Evolutionary conservation across 768 basidiomycete genomes (phyloP).

Genomic region (Lactarius indigo): DNA sequence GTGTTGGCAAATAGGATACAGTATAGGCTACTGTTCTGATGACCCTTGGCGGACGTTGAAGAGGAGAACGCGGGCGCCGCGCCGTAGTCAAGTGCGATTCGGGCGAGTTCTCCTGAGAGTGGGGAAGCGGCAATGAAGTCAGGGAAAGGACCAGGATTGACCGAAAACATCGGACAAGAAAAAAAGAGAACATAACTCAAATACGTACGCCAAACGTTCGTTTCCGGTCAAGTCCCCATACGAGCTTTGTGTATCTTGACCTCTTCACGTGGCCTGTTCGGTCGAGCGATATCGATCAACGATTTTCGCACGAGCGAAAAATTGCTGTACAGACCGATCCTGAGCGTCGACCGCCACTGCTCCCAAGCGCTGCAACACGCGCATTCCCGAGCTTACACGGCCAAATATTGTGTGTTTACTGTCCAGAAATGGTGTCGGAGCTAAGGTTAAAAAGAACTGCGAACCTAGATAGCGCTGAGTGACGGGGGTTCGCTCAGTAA

Average conservation of each 20-base stretch:
- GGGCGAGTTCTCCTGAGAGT: not conserved
- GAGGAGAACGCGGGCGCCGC: not conserved
- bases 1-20: not conserved
- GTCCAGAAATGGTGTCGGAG: constrained; percentile 80
- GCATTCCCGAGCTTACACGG: constrained; percentile 86
- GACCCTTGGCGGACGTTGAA: not conserved
- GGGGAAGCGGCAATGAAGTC: not conserved
- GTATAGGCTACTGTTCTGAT: not conserved
- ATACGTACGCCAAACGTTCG: not conserved
- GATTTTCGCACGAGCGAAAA: not conserved
- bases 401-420: constrained; percentile 90
- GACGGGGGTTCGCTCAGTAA: constrained; percentile 15
- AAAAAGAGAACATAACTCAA: not conserved
- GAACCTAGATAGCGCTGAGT: constrained; percentile 57
- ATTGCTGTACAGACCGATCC: constrained; percentile 57
- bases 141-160: not conserved
- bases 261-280: constrained; percentile 59
- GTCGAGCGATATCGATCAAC: constrained; percentile 5
- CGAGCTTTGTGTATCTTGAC: constrained; percentile 86
- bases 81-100: not conserved
- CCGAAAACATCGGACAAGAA: not conserved
- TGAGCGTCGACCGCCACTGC: constrained; percentile 87
- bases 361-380: constrained; percentile 87
- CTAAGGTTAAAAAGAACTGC: constrained; percentile 89
- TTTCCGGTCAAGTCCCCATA: not conserved